Evolutionary conservation across 371 early-diverging fungal genomes (phyloP), one percentile per base, ranked within the genome.

Genomic region (Massospora cicadina): DNA sequence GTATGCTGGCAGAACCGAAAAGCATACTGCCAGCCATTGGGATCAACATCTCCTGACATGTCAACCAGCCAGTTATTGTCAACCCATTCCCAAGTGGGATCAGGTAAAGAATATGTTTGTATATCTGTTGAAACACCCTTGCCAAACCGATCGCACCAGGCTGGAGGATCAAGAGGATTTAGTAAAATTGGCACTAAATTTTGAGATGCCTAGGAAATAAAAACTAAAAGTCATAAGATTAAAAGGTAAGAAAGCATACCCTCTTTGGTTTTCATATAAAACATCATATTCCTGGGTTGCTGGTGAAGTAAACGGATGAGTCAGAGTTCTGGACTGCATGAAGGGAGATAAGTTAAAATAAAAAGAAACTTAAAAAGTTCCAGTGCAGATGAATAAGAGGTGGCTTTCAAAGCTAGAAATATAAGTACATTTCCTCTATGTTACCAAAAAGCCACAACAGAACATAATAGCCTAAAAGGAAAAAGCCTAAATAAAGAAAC

Each of bases 1-100:
- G 73, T 75, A 67, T 75, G 77, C 65, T 77, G 76, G 27, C 73
- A 71, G 24, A 56, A 43, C 25, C 59, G 10, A 55, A 65, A 24
- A 32, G 71, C 69, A 54, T 70, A 71, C 53, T 70, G 68, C 70
- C 63, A 72, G 2, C 68, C 72, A 72, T 76, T 72, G 71, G 81
- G 81, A 65, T 83, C 83, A 0, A 83, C 81, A 68, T 83, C 81
- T 1, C 73, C 79, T n/a, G 81, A 77, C 83, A 83, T 81, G 67
- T 83, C 81, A 23, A 81, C 79, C 71, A 83, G 70, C 83, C 83
- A 83, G 30, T 77, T 74, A 68, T 30, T 33, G 58, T 55, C 26
- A 59, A 80, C 80, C 83, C 83, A 83, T 68, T 81, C 77, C 83
- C 83, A 83, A 10, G 77, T 75, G 12, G 81, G 81, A 66, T 83